Base-by-base conservation (phyloP, 257 asterid genomes). In the Eustoma russellianum region DNA sequence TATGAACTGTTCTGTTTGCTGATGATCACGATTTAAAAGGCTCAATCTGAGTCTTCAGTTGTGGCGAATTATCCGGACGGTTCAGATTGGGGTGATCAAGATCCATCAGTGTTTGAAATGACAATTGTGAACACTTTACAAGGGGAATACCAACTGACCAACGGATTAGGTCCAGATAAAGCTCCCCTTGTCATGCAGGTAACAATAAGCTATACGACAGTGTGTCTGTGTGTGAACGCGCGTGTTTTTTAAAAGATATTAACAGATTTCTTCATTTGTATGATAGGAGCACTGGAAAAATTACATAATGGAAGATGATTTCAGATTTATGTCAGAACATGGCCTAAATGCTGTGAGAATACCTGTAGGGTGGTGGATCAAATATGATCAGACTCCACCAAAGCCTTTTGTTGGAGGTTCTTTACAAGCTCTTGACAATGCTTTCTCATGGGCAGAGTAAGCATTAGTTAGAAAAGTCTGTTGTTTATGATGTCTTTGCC, bases 301-400 rank as follows among this genome's bases (percentile, higher is more conserved):
- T 33, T 83, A 10, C 46, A 77, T 83, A 19, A 78, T 70, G 0
- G 92, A 83, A 70, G 72, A 77, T 7, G 94, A 86, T 66, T 86
- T 86, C n/a, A 64, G 70, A 19, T 83, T 73, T 62, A 70, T 86
- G 45, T 74, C 82, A 3, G 48, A 17, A 0, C 71, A 46, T 19
- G 88, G 86, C 33, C 53, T 83, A 33, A 73, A 70, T 51, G 76
- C 82, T 0, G 94, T 81, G 45, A 79, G 94, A 75, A 77, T 87
- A 50, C 96, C 94, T 28, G 82, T 83, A 3, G 96, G 92, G 0
- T 86, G 96, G 94, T 86, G 92, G 94, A 83, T 72, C 41, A 80
- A 74, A 5, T n/a, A n/a, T 19, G 86, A 70, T 16, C 81, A 75
- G 10, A 46, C 63, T 30, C 92, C 94, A 2, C 92, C 94, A 7